Percentiles rank a stretch among this genome's conserved stretches.
phyloP scores from a whole-genome alignment of 2,329 filamentous ascomycete species.

The Fusarium fracticaudum region DNA sequence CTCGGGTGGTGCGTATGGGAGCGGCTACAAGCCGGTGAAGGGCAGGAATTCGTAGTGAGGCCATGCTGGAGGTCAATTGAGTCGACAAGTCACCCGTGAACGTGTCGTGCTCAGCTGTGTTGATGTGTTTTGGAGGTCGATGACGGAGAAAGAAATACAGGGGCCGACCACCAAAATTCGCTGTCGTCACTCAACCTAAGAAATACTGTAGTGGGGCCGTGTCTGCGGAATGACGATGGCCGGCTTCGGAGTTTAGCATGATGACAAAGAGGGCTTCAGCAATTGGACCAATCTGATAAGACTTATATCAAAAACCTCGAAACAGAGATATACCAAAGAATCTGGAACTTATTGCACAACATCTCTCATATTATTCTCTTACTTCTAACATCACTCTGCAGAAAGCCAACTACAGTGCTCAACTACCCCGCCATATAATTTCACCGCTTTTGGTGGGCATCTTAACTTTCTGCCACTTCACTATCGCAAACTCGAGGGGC shows the following conservation, averaged over 20 bases:
- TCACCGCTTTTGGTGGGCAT: slow-evolving; percentile 42
- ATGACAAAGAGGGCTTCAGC: slow-evolving; percentile 39
- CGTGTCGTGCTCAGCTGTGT: slow-evolving; percentile 4
- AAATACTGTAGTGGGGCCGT: slow-evolving; percentile 32
- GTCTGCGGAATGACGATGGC: slow-evolving; percentile 12
- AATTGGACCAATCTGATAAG: slow-evolving; percentile 38
- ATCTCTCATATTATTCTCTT: background rate
- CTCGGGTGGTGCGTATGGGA: slow-evolving; percentile 46
- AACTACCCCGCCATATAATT: slow-evolving; percentile 40
- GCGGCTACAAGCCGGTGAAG: slow-evolving; percentile 58
- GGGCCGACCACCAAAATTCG: slow-evolving; percentile 26
- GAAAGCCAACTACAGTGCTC: background rate
- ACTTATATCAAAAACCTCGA: slow-evolving; percentile 11
- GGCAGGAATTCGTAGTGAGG: slow-evolving; percentile 57
- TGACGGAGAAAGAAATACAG: slow-evolving; percentile 21
- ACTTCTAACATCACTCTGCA: background rate
- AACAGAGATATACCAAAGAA: background rate
- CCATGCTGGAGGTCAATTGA: slow-evolving; percentile 51
- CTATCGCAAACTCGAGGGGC: slow-evolving; percentile 13
- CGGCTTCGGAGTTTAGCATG: slow-evolving; percentile 42
- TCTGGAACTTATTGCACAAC: background rate
- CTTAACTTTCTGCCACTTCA: slow-evolving; percentile 32
- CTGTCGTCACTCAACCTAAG: slow-evolving; percentile 37
- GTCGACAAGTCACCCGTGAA: background rate
- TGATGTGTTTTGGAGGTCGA: slow-evolving; percentile 1